Evolutionary conservation across 1,284 basidiomycete genomes (phyloP).

Genomic region (Porogramme epimiltina): DNA sequence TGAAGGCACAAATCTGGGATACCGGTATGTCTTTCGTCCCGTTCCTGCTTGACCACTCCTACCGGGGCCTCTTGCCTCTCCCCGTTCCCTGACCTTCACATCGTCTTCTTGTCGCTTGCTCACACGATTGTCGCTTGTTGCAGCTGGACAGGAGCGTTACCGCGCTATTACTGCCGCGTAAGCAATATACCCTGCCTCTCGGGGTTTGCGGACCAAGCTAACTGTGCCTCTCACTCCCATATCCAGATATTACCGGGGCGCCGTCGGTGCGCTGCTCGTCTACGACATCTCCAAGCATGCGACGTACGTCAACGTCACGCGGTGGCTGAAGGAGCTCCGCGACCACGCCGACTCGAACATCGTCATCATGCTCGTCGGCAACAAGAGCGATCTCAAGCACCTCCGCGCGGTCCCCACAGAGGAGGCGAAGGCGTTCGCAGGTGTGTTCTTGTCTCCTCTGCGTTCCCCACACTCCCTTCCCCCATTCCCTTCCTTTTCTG

Average conservation of each 20-base stretch:
- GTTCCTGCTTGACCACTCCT: background rate
- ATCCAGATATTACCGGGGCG: slow-evolving; percentile 93
- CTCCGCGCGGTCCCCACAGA: slow-evolving; percentile 95
- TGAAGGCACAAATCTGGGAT: slow-evolving; percentile 99
- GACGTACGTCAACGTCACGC: slow-evolving; percentile 93
- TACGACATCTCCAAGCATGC: slow-evolving; percentile 96
- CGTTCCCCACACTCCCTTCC: too few species aligned
- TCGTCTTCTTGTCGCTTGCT: background rate
- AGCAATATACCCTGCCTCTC: slow-evolving; percentile 33
- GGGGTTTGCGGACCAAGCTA: too few species aligned
- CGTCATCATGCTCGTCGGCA: slow-evolving; percentile 93
- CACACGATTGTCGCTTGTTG: background rate
- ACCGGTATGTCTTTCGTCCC: slow-evolving; percentile 62
- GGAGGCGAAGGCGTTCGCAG: slow-evolving; percentile 84
- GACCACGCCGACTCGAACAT: slow-evolving; percentile 94
- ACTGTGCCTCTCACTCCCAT: background rate
- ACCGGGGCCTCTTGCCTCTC: background rate
- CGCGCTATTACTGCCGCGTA: slow-evolving; percentile 97
- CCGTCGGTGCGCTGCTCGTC: slow-evolving; percentile 90
- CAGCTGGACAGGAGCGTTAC: slow-evolving; percentile 98
- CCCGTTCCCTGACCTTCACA: background rate
- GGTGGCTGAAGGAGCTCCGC: slow-evolving; percentile 98
- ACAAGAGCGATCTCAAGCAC: slow-evolving; percentile 99
- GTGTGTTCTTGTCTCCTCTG: slow-evolving; percentile 51
- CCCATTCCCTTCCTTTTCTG: background rate